A percentile compares a stretch with the other conserved stretches of the same genome.
phyloP scores from a whole-genome alignment of 352 stramenopile genomes.

The Globisporangium carolinianum region DNA sequence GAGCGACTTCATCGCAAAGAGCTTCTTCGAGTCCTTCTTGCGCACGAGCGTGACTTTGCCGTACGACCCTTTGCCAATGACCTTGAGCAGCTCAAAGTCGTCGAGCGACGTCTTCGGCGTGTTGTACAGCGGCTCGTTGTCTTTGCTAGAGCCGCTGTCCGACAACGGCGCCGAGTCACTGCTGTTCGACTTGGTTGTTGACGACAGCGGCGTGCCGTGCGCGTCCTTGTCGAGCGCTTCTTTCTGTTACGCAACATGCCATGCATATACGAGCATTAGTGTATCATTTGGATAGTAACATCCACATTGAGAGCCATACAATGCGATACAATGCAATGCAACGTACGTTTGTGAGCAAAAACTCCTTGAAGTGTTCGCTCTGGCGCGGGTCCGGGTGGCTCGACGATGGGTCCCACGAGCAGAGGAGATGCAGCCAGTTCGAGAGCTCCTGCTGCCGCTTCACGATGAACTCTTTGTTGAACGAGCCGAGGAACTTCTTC shows the following conservation, averaged over 20 bases:
- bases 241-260: constrained; percentile 32
- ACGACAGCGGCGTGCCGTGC: constrained; percentile 22
- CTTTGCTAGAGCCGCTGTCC: constrained; percentile 5
- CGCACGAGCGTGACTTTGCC: constrained; percentile 88
- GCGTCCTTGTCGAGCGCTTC: constrained; percentile 60
- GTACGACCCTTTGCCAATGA: constrained; percentile 90
- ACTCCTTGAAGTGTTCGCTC: constrained; percentile 73
- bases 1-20: constrained; percentile 86
- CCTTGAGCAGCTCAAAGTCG: constrained; percentile 91
- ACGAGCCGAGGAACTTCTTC: constrained; percentile 86
- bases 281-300: background rate
- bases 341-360: constrained; percentile 71
- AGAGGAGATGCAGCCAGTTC: constrained; percentile 82
- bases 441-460: constrained; percentile 85
- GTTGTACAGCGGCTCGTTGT: constrained; percentile 68
- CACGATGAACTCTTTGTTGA: constrained; percentile 88
- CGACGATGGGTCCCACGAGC: constrained; percentile 59
- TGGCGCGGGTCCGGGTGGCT: constrained; percentile 51
- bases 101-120: constrained; percentile 86
- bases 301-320: too few relatives aligned
- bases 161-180: constrained; percentile 9
- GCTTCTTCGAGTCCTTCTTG: constrained; percentile 66
- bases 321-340: too few relatives aligned
- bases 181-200: background rate
- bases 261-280: too few relatives aligned